Evolutionary conservation across 1,284 basidiomycete species (phyloP), one percentile per base, ranked within the genome.

Genomic region (Vanrija sp.): DNA sequence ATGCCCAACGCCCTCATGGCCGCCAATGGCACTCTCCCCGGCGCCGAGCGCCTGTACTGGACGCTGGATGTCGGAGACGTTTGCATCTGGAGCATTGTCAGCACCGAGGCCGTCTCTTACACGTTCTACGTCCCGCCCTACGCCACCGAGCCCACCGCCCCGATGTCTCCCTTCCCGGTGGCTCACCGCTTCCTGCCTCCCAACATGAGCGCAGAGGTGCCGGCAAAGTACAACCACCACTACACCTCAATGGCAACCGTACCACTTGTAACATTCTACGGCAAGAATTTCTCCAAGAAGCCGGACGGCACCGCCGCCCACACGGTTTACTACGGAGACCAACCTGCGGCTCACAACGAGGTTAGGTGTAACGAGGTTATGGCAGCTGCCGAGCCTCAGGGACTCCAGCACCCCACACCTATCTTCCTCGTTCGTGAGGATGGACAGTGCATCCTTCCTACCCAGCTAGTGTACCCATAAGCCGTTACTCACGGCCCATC

Each of bases 61-160:
- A 66, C 67, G 1, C 52, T 73, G 51, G 63, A 65, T 52, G 67
- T 75, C 15, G 69, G 69, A 16, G 73, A 75, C 51, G 56, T 56
- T 12, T 67, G 64, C 54, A 62, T 73, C 46, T 74, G 72, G 75
- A 75, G 67, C 51, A 76, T 77, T 47, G 72, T 77, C 45, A 66
- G 67, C 42, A 74, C 73, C 15, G 74, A 77, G 51, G 70, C 72
- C 57, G 61, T 65, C 21, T 61, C 67, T 58, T 93, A 93, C 79
- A 93, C 92, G 70, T 94, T 94, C 78, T 93, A 90, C 71, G 86
- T 92, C 6, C 90, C 91, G n/a, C 88, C 88, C 1, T 82, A 65
- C 21, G 60, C 68, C 5, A 47, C 38, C 2, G 57, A 47, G 29
- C 52, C 57, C 7, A 83, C 83, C 19, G 88, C 89, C 72, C 88